Base-by-base conservation (phyloP, 768 basidiomycete species). In the Boletus reticuloceps region DNA sequence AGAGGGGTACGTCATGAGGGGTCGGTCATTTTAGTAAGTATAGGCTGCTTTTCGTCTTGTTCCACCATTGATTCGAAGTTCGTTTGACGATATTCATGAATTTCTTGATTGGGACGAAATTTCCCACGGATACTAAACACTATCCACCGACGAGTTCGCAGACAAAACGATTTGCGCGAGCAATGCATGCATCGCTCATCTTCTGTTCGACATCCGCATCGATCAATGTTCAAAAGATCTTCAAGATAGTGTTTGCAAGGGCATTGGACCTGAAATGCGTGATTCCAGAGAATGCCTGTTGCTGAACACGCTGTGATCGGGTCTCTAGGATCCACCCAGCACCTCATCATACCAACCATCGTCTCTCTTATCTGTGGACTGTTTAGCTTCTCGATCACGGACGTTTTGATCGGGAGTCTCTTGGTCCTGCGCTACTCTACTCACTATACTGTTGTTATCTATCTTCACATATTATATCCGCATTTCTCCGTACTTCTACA, bases 141-240 rank as follows among this genome's bases (percentile, higher is more conserved):
- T n/a, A 3, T 43, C 47, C 48, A 36, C 55, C 60, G 53, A 54
- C 47, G 17, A 51, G 51, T 51, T 38, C 36, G 4, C 66, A 95
- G 91, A 96, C 97, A 43, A 97, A 97, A 72, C 86, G 96, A 63
- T 99, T 99, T 74, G 93, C 95, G 58, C 89, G 91, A 71, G 97
- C 97, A 48, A 99, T 99, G 97, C 97, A 99, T 99, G 97, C 97
- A 16, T 96, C 95, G n/a, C 76, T 99, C 56, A 97, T 98, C 72
- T 98, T 98, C 75, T 99, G 96, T 76, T 98, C 96, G 47, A 99
- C 97, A 46, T 92, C 93, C 46, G 95, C 96, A 61, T 95, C 95
- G n/a, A n/a, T n/a, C n/a, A n/a, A n/a, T n/a, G n/a, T n/a, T n/a
- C 97, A 99, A 79, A 98, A 99, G 80, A 96, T 96, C 62, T 96